Evolutionary conservation across 163 green algal species (phyloP).

Genomic region (Coccomyxa subellipsoidea): DNA sequence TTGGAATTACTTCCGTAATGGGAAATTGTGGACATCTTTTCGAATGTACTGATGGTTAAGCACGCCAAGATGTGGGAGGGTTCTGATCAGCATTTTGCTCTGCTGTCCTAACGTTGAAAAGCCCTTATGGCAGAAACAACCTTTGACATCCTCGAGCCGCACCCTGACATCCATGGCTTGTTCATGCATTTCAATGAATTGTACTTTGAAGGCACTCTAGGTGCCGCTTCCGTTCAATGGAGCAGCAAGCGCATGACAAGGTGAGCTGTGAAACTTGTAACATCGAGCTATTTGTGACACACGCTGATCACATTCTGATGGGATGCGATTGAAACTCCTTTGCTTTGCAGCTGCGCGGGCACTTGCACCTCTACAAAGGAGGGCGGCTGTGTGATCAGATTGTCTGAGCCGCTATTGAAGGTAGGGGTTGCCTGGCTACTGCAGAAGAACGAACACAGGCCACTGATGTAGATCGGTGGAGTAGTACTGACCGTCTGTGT

Average conservation of each 20-base stretch:
- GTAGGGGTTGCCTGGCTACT: too few species aligned
- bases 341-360: constrained; percentile 68
- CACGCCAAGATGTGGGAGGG: too few species aligned
- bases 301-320: too few species aligned
- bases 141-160: constrained; percentile 38
- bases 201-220: constrained; percentile 54
- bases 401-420: constrained; percentile 69
- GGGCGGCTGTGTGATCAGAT: constrained; percentile 64
- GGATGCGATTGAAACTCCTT: too few species aligned
- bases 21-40: too few species aligned
- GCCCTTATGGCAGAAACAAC: constrained; percentile 11
- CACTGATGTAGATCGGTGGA: too few species aligned
- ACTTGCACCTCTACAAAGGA: constrained; percentile 46
- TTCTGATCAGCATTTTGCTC: too few species aligned
- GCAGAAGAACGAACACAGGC: too few species aligned
- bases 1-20: too few species aligned
- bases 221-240: constrained; percentile 51
- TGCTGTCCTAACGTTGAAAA: too few species aligned
- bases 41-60: too few species aligned
- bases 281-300: background rate
- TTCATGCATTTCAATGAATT: constrained; percentile 63
- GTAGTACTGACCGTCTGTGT: too few species aligned
- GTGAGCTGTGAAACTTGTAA: constrained; percentile 4
- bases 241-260: constrained; percentile 50
- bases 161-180: constrained; percentile 54